These are phyloP conservation scores for Paracorniculantispora psalliotae DNA, from an alignment of 2,329 filamentous ascomycete species.

Conservation along the genomic window DNA sequence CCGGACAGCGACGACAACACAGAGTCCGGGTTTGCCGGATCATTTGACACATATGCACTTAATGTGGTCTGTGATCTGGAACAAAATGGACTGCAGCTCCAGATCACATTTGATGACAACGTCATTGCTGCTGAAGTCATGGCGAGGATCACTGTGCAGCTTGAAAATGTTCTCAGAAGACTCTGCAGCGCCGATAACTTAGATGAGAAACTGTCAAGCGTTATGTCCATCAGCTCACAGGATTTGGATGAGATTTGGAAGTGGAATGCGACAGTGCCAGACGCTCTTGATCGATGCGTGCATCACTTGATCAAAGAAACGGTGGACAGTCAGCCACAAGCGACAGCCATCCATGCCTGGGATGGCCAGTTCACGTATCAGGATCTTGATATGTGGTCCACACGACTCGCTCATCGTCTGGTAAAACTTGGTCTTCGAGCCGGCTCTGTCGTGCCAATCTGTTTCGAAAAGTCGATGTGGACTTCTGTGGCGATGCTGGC, in stretches of 20 bases:
- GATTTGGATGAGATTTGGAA: constrained; percentile 6
- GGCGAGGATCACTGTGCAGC: background rate
- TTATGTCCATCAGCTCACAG: background rate
- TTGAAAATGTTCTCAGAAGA: constrained; percentile 11
- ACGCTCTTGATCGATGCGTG: background rate
- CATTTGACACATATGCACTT: constrained; percentile 3
- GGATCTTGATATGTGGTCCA: constrained; percentile 19
- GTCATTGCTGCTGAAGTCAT: background rate
- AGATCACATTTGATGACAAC: background rate
- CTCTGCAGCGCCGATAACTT: constrained; percentile 8
- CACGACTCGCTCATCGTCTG: constrained; percentile 16
- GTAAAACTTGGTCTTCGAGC: constrained; percentile 1
- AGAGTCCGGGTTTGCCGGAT: background rate
- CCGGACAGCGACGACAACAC: background rate
- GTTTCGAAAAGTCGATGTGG: constrained; percentile 25
- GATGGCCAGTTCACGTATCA: constrained; percentile 21
- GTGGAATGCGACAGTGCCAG: constrained; percentile 7
- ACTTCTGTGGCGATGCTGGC: constrained; percentile 26
- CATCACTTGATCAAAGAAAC: background rate
- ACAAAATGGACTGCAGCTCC: constrained; percentile 3
- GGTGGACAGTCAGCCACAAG: constrained; percentile 9
- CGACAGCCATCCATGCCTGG: constrained; percentile 20
- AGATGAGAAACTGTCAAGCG: background rate
- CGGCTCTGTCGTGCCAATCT: constrained; percentile 15
- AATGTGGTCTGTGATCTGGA: constrained; percentile 4